Evolutionary conservation across 2,329 filamentous ascomycete genomes (phyloP).

Genomic region (Diaporthe capsici): DNA sequence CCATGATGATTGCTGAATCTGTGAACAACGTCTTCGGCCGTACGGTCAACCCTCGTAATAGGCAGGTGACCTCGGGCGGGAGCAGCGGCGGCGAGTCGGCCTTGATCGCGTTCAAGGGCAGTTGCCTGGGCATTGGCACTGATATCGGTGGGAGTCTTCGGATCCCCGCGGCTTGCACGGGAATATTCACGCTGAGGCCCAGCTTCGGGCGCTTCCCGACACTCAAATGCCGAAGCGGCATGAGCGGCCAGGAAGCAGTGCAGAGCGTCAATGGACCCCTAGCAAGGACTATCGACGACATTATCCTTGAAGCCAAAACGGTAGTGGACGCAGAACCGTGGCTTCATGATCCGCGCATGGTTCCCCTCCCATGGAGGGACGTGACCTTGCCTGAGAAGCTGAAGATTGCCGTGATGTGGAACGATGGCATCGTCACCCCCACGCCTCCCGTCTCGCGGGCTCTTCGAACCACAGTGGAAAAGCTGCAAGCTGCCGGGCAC

Average conservation of each 20-base stretch:
- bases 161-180: slow-evolving; percentile 68
- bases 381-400: slow-evolving; percentile 56
- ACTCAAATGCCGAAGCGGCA: slow-evolving; percentile 65
- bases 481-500: slow-evolving; percentile 61
- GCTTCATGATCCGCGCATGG: slow-evolving; percentile 68
- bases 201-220: slow-evolving; percentile 74
- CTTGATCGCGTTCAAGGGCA: slow-evolving; percentile 71
- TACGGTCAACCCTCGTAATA: slow-evolving; percentile 73
- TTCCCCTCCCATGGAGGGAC: slow-evolving; percentile 70
- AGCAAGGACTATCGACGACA: slow-evolving; percentile 67
- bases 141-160: slow-evolving; percentile 73
- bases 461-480: slow-evolving; percentile 60
- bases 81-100: slow-evolving; percentile 78
- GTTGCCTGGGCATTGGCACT: slow-evolving; percentile 72
- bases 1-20: slow-evolving; percentile 77
- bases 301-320: slow-evolving; percentile 67
- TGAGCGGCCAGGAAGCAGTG: slow-evolving; percentile 76
- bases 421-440: slow-evolving; percentile 75
- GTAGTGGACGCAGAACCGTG: slow-evolving; percentile 68
- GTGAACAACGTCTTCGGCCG: slow-evolving; percentile 77
- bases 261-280: slow-evolving; percentile 75
- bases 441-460: slow-evolving; percentile 76
- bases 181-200: slow-evolving; percentile 69
- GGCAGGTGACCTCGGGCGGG: slow-evolving; percentile 72
- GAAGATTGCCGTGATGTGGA: slow-evolving; percentile 73